Percentiles rank a stretch among this genome's conserved stretches.
Evolutionary conservation across 2,329 filamentous ascomycete species (phyloP).

Genomic region (Pseudocercospora crystallina): DNA sequence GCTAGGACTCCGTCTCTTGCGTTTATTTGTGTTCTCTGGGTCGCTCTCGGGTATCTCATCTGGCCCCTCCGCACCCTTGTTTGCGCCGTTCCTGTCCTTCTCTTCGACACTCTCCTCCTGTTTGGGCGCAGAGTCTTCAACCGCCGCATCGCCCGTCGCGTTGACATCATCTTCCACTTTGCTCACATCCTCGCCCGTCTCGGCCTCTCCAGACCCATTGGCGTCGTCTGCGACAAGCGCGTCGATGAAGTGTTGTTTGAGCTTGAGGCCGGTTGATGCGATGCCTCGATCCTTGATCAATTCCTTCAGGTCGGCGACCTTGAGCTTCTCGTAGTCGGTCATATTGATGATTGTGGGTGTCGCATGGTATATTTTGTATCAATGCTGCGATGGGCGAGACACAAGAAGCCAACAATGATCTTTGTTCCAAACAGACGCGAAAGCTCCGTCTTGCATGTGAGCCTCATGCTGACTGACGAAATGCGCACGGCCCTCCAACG

Average conservation of each 20-base stretch:
- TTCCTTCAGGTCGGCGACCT: constrained; percentile 48
- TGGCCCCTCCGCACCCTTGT: constrained; percentile 4
- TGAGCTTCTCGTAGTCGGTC: constrained; percentile 47
- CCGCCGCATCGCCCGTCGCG: constrained; percentile 1
- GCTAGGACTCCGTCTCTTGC: constrained; percentile 33
- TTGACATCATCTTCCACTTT: constrained; percentile 5
- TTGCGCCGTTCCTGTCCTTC: constrained; percentile 1
- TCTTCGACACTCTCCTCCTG: constrained; percentile 5
- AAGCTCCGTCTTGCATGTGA: too few relatives aligned
- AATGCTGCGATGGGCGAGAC: neutral
- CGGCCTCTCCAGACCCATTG: constrained; percentile 16
- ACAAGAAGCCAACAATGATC: neutral
- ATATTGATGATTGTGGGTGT: constrained; percentile 16
- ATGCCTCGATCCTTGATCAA: constrained; percentile 50
- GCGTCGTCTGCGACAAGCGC: constrained; percentile 41
- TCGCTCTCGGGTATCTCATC: constrained; percentile 14
- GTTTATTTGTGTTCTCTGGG: constrained; percentile 28
- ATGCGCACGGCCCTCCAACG: too few relatives aligned
- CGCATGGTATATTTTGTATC: neutral
- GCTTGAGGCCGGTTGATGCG: constrained; percentile 45
- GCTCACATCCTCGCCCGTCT: neutral
- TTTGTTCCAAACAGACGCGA: too few relatives aligned
- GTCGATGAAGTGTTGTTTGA: constrained; percentile 51
- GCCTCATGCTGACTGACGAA: too few relatives aligned
- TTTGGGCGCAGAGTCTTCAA: neutral